phyloP scores from a whole-genome alignment of 495 filamentous ascomycete species.

The Niebla homalea region DNA sequence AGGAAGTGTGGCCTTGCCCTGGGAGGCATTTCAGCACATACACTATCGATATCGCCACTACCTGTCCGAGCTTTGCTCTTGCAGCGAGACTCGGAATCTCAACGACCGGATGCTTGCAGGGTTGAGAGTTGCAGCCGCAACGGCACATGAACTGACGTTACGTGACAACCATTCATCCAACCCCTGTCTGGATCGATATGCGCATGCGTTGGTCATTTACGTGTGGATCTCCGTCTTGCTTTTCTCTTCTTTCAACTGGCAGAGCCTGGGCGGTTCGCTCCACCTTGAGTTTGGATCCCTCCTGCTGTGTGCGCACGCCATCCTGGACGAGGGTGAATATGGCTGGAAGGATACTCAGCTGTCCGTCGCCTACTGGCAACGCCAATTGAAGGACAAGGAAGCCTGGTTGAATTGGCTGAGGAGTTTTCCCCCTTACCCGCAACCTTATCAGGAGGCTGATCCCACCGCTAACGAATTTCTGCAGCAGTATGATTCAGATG shows the following conservation, averaged over 20 bases:
- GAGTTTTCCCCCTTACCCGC: too few species aligned
- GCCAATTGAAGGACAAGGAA: neutral
- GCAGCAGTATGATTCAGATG: neutral
- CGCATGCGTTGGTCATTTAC: neutral
- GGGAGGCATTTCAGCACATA: too few species aligned
- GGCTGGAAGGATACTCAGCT: neutral
- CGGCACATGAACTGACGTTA: too few species aligned
- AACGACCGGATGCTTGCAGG: too few species aligned
- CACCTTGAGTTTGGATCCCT: neutral
- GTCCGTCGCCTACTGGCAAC: neutral
- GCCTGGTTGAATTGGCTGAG: neutral
- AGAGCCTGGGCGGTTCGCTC: neutral
- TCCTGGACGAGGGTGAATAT: neutral
- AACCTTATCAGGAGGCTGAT: neutral
- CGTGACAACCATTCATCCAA: neutral
- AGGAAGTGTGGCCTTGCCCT: too few species aligned
- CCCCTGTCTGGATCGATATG: neutral
- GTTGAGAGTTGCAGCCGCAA: too few species aligned
- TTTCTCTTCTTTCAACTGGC: neutral
- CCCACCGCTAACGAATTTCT: neutral
- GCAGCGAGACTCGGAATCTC: too few species aligned
- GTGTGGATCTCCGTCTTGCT: neutral
- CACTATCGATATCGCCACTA: too few species aligned
- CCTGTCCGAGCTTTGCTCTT: too few species aligned
- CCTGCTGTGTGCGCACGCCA: neutral